Conservation (phyloP, 164 flowering plant species). For the Malania oleifera region DNA sequence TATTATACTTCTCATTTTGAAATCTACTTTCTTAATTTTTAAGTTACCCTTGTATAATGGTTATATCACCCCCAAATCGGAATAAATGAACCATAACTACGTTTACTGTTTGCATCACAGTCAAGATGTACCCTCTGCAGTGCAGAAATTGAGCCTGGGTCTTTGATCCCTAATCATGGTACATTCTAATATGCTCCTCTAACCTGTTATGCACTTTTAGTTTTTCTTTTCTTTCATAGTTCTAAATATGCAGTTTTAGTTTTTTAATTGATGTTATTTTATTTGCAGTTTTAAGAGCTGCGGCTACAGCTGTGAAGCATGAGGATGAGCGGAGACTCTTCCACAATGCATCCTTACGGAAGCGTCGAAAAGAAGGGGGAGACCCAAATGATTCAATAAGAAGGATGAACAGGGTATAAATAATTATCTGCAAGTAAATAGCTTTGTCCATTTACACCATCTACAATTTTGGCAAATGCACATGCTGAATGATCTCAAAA, state of each 20-base stretch:
- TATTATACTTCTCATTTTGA: no score
- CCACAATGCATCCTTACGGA: slow-evolving; percentile 77
- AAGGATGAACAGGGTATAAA: slow-evolving; percentile 56
- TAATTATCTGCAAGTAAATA: neutral
- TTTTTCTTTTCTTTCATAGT: neutral
- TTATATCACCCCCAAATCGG: slow-evolving; percentile 12
- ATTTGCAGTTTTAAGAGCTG: slow-evolving; percentile 82
- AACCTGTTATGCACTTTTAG: neutral
- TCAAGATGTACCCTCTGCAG: slow-evolving; percentile 79
- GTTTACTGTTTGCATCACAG: slow-evolving; percentile 39
- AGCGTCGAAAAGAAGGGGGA: slow-evolving; percentile 75
- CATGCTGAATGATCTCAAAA: no score
- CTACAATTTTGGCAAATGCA: no score
- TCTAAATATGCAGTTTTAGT: neutral
- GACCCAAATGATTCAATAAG: slow-evolving; percentile 50
- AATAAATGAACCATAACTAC: slow-evolving; percentile 18
- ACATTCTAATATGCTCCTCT: slow-evolving; percentile 8
- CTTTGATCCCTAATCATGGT: slow-evolving; percentile 84
- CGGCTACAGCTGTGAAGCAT: slow-evolving; percentile 82
- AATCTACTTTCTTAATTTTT: neutral
- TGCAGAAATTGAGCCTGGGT: slow-evolving; percentile 60
- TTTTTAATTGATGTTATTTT: neutral
- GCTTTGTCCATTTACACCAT: no score
- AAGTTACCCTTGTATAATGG: neutral
- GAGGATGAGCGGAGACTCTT: slow-evolving; percentile 88